Base-by-base conservation (phyloP, 1,284 basidiomycete genomes). In the Naganishia liquefaciens region DNA sequence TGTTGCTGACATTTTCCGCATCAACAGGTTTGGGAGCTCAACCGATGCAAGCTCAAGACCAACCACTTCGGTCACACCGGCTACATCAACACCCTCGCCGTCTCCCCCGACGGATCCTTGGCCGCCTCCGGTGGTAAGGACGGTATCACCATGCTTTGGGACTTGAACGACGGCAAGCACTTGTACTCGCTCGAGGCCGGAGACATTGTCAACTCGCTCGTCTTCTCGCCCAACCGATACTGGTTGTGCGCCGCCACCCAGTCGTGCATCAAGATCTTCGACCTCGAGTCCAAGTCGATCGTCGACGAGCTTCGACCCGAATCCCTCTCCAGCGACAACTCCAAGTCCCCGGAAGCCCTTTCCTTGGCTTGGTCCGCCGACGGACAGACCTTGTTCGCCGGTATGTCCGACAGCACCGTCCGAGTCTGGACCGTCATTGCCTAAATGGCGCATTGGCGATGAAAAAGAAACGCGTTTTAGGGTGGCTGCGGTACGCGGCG, bases 111-210 rank as follows among this genome's bases (percentile, higher is more conserved):
- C 79, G 96, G 96, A 71, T 99, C 96, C 55, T 88, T 99, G 76
- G 95, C 95, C 77, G 96, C 96, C 62, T 99, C 96, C 54, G 96
- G 96, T 78, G 96, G 96, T 76, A 98, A 98, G 84, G 96, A 99
- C 80, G 93, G 93, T 71, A 95, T 99, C 82, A 97, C 94, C 79
- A 99, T 99, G 96, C 90, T 99, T 70, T 99, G 95, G 96, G 96
- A 99, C 81, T 85, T 99, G 74, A 98, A 98, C 82, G 96, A 99
- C 84, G 94, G 93, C 86, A 99, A 99, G 85, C 95, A 99, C 87
- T 88, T 99, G 76, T 99, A 99, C 87, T 97, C 93, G 68, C 90
- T 99, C 70, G 96, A 99, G 82, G 96, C 96, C 63, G 94, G 94
- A 72, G 93, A 99, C 81, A 85, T 93, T 73, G 93, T 99, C 87